Evolutionary conservation across 2,329 filamentous ascomycete genomes (phyloP).

Genomic region (Didymella sp.): DNA sequence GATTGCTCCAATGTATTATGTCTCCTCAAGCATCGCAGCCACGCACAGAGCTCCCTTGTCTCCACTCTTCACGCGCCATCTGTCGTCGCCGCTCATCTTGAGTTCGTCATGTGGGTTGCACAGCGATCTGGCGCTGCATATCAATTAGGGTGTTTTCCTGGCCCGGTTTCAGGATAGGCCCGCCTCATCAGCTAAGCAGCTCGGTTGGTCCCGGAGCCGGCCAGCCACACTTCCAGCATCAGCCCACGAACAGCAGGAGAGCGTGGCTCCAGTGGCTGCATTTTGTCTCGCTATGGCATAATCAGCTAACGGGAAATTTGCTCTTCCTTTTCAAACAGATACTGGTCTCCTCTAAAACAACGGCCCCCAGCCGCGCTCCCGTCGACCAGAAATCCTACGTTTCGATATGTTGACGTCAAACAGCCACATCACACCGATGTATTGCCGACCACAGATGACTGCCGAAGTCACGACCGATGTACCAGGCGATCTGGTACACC

Average conservation of each 20-base stretch:
- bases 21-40: constrained; percentile 1
- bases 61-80: neutral
- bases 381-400: neutral
- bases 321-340: neutral
- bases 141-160: neutral
- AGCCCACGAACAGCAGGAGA: constrained; percentile 8
- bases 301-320: neutral
- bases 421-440: constrained; percentile 10
- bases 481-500: constrained; percentile 9
- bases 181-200: constrained; percentile 1
- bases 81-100: neutral
- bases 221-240: constrained; percentile 8
- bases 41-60: constrained; percentile 7
- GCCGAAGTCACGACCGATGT: constrained; percentile 1
- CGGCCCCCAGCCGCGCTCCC: neutral
- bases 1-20: constrained; percentile 11
- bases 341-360: neutral
- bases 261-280: neutral
- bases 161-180: constrained; percentile 14
- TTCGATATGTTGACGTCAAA: neutral
- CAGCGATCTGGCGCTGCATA: neutral
- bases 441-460: neutral
- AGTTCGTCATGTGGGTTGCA: neutral
- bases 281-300: neutral
- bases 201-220: constrained; percentile 9